Evolutionary conservation across 2,329 filamentous ascomycete genomes (phyloP), one percentile per base, ranked within the genome.

Genomic region (Colletotrichum tropicicola): DNA sequence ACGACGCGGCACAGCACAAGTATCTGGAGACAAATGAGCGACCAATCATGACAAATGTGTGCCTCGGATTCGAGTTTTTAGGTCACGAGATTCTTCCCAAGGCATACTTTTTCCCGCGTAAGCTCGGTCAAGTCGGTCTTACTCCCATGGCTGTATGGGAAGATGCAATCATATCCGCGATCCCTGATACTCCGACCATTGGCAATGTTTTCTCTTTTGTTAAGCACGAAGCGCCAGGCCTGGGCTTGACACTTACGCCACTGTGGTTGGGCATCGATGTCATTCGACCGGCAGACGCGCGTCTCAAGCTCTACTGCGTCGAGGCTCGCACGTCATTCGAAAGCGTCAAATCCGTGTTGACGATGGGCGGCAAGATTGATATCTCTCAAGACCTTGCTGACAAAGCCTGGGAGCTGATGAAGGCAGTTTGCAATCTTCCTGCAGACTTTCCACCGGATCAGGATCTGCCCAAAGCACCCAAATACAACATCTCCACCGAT

Each of bases 251-350:
- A 8, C 17, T 61, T 2, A 39, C 51, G 2, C 58, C 58, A 5
- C 13, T 61, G 3, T 55, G 49, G 49, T 23, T 61, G 10, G 58
- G 49, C 4, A 61, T 61, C 4, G 58, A 61, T 5, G 41, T 55
- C 4, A 17, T 61, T 2, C 15, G 28, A 0, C 58, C 58, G 5
- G 49, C 7, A 3, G 30, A 61, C 23, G 58, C 58, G 9, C 58
- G 58, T n/a, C 30, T 61, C 13, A 61, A 61, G 17, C 12, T 61
- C 8, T 61, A 48, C 39, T 55, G 58, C 19, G 58, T 56, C 25
- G 58, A 61, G 41, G 9, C 51, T 5, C 58, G 43, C 1, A 61
- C 51, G 2, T 56, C 49, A 2, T 61, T 61, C 13, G 13, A 41
- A 15, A 61, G 49, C 13, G 58, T 55, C 6, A 13, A 39, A 6